These are phyloP conservation scores for Myrmaecium sp. DNA, from an alignment of 2,329 filamentous ascomycete genomes.

Conservation along the genomic window DNA sequence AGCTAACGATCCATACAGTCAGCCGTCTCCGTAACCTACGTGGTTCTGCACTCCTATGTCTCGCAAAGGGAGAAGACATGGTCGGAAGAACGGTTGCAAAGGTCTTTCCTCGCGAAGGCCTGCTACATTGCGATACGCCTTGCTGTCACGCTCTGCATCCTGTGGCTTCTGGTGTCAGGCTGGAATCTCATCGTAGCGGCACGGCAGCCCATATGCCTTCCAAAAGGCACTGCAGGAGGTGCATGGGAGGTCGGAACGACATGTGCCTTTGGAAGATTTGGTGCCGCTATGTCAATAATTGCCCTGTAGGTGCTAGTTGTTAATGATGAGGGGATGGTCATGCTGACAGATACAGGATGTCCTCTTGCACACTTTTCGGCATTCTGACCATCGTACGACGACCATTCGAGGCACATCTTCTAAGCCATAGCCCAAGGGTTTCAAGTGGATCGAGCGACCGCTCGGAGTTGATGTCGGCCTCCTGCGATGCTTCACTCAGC, in stretches of 20 bases:
- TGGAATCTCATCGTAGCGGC: slow-evolving; percentile 24
- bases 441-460: no score
- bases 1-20: slow-evolving; percentile 10
- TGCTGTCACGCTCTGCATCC: slow-evolving; percentile 13
- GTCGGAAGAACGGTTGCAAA: slow-evolving; percentile 11
- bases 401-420: slow-evolving; percentile 23
- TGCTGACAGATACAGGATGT: slow-evolving; percentile 10
- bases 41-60: slow-evolving; percentile 17
- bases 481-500: no score
- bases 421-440: no score
- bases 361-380: slow-evolving; percentile 16
- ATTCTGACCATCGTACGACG: slow-evolving; percentile 16
- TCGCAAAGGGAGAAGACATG: slow-evolving; percentile 16
- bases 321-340: background rate
- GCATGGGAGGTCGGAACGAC: slow-evolving; percentile 18
- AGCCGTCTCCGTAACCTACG: slow-evolving; percentile 16
- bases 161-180: slow-evolving; percentile 21
- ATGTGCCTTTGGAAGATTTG: slow-evolving; percentile 14
- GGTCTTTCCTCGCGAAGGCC: slow-evolving; percentile 12
- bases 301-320: slow-evolving; percentile 13
- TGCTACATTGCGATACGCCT: slow-evolving; percentile 17
- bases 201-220: slow-evolving; percentile 17
- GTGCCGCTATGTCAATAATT: slow-evolving; percentile 15
- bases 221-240: slow-evolving; percentile 8
- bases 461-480: no score